Base-by-base conservation (phyloP, 2,329 filamentous ascomycete genomes). In the Epichloe sp. region DNA sequence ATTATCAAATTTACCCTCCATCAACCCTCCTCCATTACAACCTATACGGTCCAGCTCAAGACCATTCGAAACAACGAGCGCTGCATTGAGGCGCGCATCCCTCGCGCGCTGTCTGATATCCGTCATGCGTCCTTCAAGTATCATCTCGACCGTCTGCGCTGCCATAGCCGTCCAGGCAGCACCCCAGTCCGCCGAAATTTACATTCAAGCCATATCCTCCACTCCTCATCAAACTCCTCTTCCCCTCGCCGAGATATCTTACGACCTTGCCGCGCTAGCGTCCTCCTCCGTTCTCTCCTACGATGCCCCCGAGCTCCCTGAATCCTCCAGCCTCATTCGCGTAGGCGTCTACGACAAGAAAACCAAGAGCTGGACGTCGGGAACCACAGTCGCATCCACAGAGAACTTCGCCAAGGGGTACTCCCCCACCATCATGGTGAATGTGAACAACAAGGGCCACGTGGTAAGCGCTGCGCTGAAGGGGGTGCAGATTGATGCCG, bases 401-500 rank as follows among this genome's bases (percentile, higher is more conserved):
- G 71, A 75, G 51, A 83, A 79, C 63, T 81, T 84, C 56, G 66
- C 65, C 55, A 82, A 82, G 65, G 80, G 80, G 5, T 83, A 77
- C 62, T 69, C 75, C 55, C 55, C 79, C 15, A 74, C 75, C 49
- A 64, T 85, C 48, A 59, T 79, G 26, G 62, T 84, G 12, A 72
- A 71, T 2, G 67, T 82, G 38, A 73, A 76, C 55, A 61, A 61
- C 21, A 53, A 56, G 40, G 73, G 71, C 7, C 63, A 66, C 7
- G 65, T 78, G 2, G 59, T 80, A 47, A 75, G 79, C 26, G 77
- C 73, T 14, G 69, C 71, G 36, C 62, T 74, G 45, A 75, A 75
- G 62, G 79, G 79, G n/a, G 73, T 79, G 19, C 63, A 63, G 57
- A 78, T 84, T 52, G 80, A 84, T 61, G 80, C 80, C 11, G 80